Evolutionary conservation across 192 early-diverging fungal species (phyloP).

Genomic region (Backusella australiensis): DNA sequence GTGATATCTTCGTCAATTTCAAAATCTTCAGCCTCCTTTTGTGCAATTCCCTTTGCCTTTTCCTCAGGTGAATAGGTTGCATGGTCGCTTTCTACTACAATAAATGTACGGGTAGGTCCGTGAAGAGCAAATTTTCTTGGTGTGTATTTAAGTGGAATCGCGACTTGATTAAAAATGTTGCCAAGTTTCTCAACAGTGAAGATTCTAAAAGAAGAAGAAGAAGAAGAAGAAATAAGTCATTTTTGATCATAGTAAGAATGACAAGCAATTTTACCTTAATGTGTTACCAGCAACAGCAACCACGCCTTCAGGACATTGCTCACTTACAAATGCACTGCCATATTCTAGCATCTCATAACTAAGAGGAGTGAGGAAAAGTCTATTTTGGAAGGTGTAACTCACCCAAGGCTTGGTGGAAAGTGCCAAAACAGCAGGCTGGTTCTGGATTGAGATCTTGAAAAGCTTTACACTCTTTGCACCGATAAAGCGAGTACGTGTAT

Average conservation of each 20-base stretch:
- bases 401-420: constrained; percentile 89
- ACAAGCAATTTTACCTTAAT: constrained; percentile 49
- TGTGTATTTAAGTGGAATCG: constrained; percentile 83
- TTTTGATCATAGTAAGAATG: not conserved
- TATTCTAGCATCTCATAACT: constrained; percentile 83
- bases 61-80: constrained; percentile 65
- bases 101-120: constrained; percentile 76
- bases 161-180: constrained; percentile 78
- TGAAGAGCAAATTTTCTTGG: constrained; percentile 82
- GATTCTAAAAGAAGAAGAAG: constrained; percentile 50
- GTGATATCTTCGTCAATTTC: constrained; percentile 54
- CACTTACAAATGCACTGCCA: constrained; percentile 79
- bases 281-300: constrained; percentile 86
- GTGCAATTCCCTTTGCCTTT: constrained; percentile 54
- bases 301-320: constrained; percentile 85
- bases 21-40: constrained; percentile 46
- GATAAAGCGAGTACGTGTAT: constrained; percentile 81
- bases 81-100: constrained; percentile 88
- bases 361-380: constrained; percentile 78
- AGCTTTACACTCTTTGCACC: constrained; percentile 85
- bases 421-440: constrained; percentile 74
- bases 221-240: not conserved
- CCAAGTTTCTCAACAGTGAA: constrained; percentile 83
- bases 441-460: constrained; percentile 65
- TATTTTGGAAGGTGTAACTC: constrained; percentile 72